Evolutionary conservation across 495 filamentous ascomycete species (phyloP).

Genomic region (Viridothelium virens): DNA sequence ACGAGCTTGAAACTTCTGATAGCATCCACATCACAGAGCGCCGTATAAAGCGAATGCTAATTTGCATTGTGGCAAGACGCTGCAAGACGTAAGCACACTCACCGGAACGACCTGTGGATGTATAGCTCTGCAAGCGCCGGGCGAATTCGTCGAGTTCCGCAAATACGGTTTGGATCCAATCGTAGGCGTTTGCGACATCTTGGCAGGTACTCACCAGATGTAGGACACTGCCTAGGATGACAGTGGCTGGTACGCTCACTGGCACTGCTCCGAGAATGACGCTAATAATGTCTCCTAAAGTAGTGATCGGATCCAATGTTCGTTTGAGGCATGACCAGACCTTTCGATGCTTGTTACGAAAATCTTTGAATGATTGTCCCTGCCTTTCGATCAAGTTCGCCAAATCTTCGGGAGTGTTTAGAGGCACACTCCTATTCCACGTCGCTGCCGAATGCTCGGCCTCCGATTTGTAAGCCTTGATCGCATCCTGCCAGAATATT

Average conservation of each 20-base stretch:
- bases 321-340: not conserved
- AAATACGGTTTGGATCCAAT: not conserved
- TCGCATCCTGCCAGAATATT: not conserved
- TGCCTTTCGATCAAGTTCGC: not conserved
- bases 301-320: not conserved
- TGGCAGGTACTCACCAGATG: not conserved
- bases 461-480: not conserved
- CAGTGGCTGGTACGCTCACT: not conserved
- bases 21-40: too few relatives aligned
- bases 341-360: not conserved
- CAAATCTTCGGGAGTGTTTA: not conserved
- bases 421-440: not conserved
- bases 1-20: too few relatives aligned
- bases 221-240: conserved; percentile 1
- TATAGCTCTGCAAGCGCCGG: not conserved
- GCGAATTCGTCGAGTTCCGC: not conserved
- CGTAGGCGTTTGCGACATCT: not conserved
- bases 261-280: not conserved
- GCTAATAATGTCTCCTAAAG: not conserved
- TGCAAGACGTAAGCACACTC: too few relatives aligned
- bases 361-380: not conserved
- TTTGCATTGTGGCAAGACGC: too few relatives aligned
- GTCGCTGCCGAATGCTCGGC: not conserved
- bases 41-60: too few relatives aligned
- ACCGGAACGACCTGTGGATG: too few relatives aligned